Evolutionary conservation across 202 grass and related monocot species (phyloP), one percentile per base, ranked within the genome.

Genomic region (Miscanthus sacchariflorus): DNA sequence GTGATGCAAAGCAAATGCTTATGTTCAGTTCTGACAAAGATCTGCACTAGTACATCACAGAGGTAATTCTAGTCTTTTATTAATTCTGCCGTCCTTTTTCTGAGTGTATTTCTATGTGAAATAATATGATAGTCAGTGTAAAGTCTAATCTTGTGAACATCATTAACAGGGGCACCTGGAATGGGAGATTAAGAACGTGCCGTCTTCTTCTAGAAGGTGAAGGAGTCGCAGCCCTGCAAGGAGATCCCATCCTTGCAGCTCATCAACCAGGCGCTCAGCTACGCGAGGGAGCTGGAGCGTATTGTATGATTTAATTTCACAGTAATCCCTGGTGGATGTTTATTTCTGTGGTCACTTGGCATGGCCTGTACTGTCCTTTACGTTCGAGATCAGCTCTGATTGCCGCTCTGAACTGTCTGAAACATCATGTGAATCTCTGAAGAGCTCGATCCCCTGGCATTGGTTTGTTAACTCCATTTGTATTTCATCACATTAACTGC

Each of bases 21-120:
- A 97, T 93, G 94, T 99, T 95, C 77, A 95, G 61, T 68, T 95
- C 93, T 66, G 94, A 96, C 87, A 87, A 99, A 80, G 92, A 99
- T 81, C 86, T 99, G 90, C 88, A 89, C 2, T 84, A 95, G 67
- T 99, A 96, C 83, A 93, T 99, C 64, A 67, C 93, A 76, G 94
- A 95, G 91, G 97, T 99, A 92, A 39, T 7, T 74, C 18, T 56
- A 52, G 35, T 27, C 7, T 45, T 19, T 2, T 0, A 81, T n/a
- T n/a, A 78, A 27, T 63, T 6, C 13, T 11, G 2, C 2, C 28
- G 2, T 18, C 50, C 7, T 38, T 0, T 49, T 9, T 65, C 35
- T 40, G 39, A 25, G 19, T 36, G 46, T 77, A 14, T 19, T 18
- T 21, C 0, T 85, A 13, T 67, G 12, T 78, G 50, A 7, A 75